Conservation (phyloP, 2,329 filamentous ascomycete genomes). For the Teratosphaeria gauchensis region DNA sequence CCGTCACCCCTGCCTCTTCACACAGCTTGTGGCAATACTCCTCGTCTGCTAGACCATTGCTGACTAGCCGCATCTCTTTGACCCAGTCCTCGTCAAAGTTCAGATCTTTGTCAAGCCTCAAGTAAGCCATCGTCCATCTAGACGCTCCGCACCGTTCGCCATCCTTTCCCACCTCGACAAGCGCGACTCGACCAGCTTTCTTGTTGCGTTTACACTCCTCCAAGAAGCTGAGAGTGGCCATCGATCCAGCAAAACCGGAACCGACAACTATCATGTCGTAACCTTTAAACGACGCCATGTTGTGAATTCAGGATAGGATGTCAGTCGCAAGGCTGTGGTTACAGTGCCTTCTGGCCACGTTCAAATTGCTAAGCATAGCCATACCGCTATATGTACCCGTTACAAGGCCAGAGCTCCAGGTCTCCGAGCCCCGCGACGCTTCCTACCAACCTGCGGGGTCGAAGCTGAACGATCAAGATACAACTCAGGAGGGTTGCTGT, state of each 20-base stretch:
- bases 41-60: constrained; percentile 30
- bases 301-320: not conserved
- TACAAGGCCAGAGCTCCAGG: not conserved
- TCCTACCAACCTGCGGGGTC: not conserved
- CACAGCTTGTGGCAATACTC: constrained; percentile 33
- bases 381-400: not conserved
- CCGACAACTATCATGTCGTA: constrained; percentile 34
- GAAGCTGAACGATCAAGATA: not conserved
- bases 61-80: constrained; percentile 28
- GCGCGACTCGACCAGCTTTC: constrained; percentile 29
- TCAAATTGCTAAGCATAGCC: not conserved
- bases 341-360: not conserved
- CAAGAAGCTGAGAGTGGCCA: constrained; percentile 33
- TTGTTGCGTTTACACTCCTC: constrained; percentile 28
- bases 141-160: constrained; percentile 33
- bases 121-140: constrained; percentile 25
- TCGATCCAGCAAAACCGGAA: constrained; percentile 32
- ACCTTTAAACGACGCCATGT: constrained; percentile 19
- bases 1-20: constrained; percentile 28
- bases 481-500: not conserved
- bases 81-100: constrained; percentile 27
- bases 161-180: constrained; percentile 31
- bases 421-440: not conserved
- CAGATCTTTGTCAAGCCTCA: constrained; percentile 31
- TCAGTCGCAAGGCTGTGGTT: not conserved